phyloP scores from a whole-genome alignment of 2,329 filamentous ascomycete genomes.

The Epichloe gansuensis region DNA sequence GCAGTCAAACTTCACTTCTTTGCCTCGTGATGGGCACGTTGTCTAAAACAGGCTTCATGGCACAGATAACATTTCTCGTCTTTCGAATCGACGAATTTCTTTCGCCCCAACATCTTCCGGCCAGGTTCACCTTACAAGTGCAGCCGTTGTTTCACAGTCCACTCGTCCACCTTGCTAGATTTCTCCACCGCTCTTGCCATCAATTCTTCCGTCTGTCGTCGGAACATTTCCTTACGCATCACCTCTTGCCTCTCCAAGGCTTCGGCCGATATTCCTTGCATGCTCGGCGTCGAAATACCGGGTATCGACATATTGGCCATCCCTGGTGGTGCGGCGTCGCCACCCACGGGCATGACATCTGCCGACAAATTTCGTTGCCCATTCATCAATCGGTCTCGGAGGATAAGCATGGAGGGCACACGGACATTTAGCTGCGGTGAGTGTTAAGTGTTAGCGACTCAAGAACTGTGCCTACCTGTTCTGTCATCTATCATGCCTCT shows the following conservation, averaged over 20 bases:
- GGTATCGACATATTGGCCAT: background rate
- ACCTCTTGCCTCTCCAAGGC: slow-evolving; percentile 3
- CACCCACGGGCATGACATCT: background rate
- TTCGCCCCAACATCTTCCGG: background rate
- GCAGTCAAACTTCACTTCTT: too few species aligned
- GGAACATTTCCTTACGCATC: slow-evolving; percentile 5
- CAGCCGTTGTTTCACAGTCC: slow-evolving; percentile 8
- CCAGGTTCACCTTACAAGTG: slow-evolving; percentile 1
- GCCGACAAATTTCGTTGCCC: slow-evolving; percentile 1
- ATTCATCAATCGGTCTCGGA: slow-evolving; percentile 25
- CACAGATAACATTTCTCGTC: too few species aligned
- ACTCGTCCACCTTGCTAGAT: slow-evolving; percentile 7
- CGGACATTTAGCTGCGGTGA: slow-evolving; percentile 39
- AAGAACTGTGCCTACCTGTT: background rate
- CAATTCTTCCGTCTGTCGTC: slow-evolving; percentile 8
- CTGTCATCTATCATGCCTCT: too few species aligned
- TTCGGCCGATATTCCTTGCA: background rate
- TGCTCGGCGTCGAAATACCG: background rate
- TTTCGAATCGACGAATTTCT: background rate
- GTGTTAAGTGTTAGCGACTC: background rate
- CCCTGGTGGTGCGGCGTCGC: background rate
- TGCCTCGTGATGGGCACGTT: too few species aligned
- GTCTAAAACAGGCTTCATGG: too few species aligned
- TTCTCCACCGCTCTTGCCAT: slow-evolving; percentile 8
- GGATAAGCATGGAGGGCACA: slow-evolving; percentile 49